Evolutionary conservation across 768 basidiomycete species (phyloP).

Genomic region (Rhizopogon vinicolor): DNA sequence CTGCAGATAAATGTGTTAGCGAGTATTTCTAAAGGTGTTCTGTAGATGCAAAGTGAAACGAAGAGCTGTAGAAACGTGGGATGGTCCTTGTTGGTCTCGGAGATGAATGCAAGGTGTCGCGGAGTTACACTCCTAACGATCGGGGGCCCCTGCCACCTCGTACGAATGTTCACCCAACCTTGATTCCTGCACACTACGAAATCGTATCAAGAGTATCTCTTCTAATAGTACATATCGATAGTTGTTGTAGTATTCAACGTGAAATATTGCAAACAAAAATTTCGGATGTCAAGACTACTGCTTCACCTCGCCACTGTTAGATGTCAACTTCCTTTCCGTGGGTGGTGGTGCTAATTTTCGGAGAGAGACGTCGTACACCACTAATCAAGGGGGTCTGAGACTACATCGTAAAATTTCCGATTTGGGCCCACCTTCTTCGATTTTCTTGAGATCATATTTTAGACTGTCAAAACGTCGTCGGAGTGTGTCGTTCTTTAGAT

Average conservation of each 20-base stretch:
- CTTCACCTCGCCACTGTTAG: neutral
- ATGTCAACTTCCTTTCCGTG: neutral
- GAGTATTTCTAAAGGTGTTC: neutral
- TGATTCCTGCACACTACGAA: no score
- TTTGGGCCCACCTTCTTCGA: slow-evolving; percentile 66
- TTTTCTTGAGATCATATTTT: slow-evolving; percentile 85
- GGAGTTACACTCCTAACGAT: neutral
- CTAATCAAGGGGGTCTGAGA: slow-evolving; percentile 30
- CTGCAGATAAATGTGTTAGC: neutral
- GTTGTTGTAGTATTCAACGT: neutral
- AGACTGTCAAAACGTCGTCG: slow-evolving; percentile 76
- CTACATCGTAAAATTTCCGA: neutral
- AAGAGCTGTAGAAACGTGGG: neutral
- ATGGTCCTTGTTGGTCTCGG: neutral
- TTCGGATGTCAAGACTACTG: neutral
- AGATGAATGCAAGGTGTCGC: neutral
- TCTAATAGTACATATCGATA: neutral
- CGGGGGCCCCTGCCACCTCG: neutral
- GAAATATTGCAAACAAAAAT: neutral
- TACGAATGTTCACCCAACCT: no score
- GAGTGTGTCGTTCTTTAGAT: slow-evolving; percentile 74
- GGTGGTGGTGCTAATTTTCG: slow-evolving; percentile 46
- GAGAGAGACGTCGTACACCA: slow-evolving; percentile 82
- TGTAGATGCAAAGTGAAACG: neutral
- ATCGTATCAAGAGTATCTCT: neutral